Percentiles rank a stretch among this genome's conserved stretches.
These are phyloP conservation scores for Pseudocohnilembus persalinus DNA, from an alignment of 169 alveolate species.

Conservation along the genomic window DNA sequence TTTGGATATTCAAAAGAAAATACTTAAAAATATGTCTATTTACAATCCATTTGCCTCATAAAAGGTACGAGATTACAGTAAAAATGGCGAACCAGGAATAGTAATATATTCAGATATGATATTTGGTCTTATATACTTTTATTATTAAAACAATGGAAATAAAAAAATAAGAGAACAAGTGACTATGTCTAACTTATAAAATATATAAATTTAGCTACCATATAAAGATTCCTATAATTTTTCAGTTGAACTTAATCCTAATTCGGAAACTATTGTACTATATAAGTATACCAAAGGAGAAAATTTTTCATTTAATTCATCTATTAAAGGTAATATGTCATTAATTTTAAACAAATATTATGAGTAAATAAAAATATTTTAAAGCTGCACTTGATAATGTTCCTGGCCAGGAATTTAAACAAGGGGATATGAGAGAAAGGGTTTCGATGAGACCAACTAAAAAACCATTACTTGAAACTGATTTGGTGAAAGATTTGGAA, in stretches of 20 bases:
- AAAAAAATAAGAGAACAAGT: conserved; percentile 11
- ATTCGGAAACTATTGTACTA: background rate
- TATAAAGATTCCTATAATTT: background rate
- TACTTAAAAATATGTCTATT: background rate
- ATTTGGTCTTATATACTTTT: conserved; percentile 11
- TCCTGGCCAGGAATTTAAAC: background rate
- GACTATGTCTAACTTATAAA: conserved; percentile 10
- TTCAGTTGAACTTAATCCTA: conserved; percentile 3
- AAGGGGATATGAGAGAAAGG: background rate
- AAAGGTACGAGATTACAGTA: conserved; percentile 1
- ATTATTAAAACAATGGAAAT: conserved; percentile 1
- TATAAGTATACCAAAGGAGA: conserved; percentile 26
- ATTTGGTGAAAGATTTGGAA: background rate
- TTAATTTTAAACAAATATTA: background rate
- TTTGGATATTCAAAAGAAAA: conserved; percentile 15
- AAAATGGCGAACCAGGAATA: conserved; percentile 15
- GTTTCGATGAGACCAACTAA: background rate
- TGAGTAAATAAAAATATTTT: background rate
- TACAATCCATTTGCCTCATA: background rate
- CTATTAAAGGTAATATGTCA: conserved; percentile 14
- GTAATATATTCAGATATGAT: background rate
- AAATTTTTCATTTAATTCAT: conserved; percentile 13
- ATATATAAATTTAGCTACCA: conserved; percentile 10
- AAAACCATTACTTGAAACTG: background rate
- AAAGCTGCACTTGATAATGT: conserved; percentile 10